Percentiles rank a stretch among this genome's conserved stretches.
Conservation (phyloP, 2,329 filamentous ascomycete species). For the Phaeomoniella chlamydospora region DNA sequence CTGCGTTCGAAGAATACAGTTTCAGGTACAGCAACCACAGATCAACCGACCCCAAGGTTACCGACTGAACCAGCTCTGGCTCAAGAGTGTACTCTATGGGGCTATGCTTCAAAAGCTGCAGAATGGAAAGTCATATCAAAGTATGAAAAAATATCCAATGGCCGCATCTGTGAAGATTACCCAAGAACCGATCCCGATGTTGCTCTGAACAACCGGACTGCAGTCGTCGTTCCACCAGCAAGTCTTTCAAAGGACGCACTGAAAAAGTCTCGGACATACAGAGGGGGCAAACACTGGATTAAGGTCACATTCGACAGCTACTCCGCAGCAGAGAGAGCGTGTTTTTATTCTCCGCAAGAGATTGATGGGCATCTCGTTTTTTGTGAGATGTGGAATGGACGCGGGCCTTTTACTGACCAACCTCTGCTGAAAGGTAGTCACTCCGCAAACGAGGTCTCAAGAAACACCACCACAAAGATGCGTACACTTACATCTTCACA, state of each 20-base stretch:
- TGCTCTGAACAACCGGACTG: constrained; percentile 42
- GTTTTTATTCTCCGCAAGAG: constrained; percentile 55
- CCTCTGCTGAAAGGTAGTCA: constrained; percentile 38
- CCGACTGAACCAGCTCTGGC: constrained; percentile 19
- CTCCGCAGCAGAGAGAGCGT: constrained; percentile 54
- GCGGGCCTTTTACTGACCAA: constrained; percentile 49
- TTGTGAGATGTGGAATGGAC: constrained; percentile 54
- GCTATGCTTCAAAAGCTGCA: constrained; percentile 54
- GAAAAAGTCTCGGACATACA: constrained; percentile 64
- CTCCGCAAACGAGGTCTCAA: constrained; percentile 9
- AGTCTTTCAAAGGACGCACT: constrained; percentile 59
- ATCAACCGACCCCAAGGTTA: constrained; percentile 13
- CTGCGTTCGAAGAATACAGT: constrained; percentile 6
- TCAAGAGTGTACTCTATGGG: constrained; percentile 67
- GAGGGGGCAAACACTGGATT: constrained; percentile 83
- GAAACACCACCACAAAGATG: constrained; percentile 13
- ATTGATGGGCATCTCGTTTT: constrained; percentile 57
- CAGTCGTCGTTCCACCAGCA: constrained; percentile 48
- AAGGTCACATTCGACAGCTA: constrained; percentile 68
- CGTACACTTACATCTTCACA: constrained; percentile 20
- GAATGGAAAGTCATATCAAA: constrained; percentile 78
- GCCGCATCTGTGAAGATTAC: constrained; percentile 85
- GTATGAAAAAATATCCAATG: constrained; percentile 69
- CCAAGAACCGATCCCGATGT: constrained; percentile 65
- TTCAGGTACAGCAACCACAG: constrained; percentile 5